Evolutionary conservation across 257 asterid genomes (phyloP), one percentile per base, ranked within the genome.

Genomic region (Buddleja alternifolia): DNA sequence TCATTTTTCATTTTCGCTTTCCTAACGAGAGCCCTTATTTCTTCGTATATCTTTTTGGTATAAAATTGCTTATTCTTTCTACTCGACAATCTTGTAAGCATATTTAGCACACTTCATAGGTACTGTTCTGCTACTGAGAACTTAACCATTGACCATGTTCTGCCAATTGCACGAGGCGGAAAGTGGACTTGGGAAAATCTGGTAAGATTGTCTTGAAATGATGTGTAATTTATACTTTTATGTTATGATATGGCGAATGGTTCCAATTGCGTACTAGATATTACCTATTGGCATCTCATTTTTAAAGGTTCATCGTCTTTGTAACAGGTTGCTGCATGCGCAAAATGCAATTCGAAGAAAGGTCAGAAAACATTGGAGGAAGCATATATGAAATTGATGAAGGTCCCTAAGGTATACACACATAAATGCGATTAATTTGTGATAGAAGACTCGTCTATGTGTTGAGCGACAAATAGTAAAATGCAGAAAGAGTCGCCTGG

Each of bases 101-200:
- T 29, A 29, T 29, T 29, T 29, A 29, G 14, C 45, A 67, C 47
- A 51, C 74, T 56, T 70, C 51, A 50, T 85, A 92, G 98, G 69
- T 92, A 92, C 73, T 92, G 98, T 77, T 88, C 86, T 66, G 76
- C 93, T 10, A 32, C 37, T 16, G 98, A 89, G 72, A 84, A 78
- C 85, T 84, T 92, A 76, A 92, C 98, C 29, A 67, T 92, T 50
- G 98, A 92, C 75, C 98, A 92, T 82, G 80, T 89, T 80, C 24
- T 86, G 32, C 96, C 98, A 15, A 83, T 89, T 64, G 83, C 98
- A 40, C 85, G 90, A 42, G 97, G 98, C 39, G 98, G 98, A 53
- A 80, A 85, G 67, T 92, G 98, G 98, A 89, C 92, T 0, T 92
- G 96, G 96, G 98, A 92, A 78, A 92, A 92, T 82, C 87, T 92